These are phyloP conservation scores for Vigna nakashimae DNA, from an alignment of 306 rosid species.

Conservation along the genomic window DNA sequence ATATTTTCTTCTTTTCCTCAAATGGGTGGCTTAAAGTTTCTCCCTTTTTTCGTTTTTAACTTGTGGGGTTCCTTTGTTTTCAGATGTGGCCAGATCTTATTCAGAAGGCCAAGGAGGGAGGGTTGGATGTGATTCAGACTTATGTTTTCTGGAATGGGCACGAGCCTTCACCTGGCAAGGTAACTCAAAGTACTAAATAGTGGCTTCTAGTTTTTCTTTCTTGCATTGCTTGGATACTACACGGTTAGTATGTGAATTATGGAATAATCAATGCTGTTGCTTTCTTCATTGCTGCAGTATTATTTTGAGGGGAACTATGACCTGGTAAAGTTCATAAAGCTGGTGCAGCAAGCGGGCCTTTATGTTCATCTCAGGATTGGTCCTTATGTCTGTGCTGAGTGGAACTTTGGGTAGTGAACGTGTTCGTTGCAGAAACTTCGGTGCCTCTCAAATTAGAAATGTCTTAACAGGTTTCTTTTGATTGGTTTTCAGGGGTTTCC, in stretches of 20 bases:
- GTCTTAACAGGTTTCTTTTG: constrained; percentile 13
- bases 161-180: constrained; percentile 91
- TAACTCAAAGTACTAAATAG: constrained; percentile 46
- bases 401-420: constrained; percentile 92
- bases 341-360: constrained; percentile 93
- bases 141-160: constrained; percentile 99
- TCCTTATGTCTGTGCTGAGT: constrained; percentile 99
- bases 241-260: constrained; percentile 3
- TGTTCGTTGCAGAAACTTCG: constrained; percentile 5
- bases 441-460: constrained; percentile 36
- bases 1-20: constrained; percentile 38
- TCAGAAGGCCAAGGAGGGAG: constrained; percentile 97
- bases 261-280: constrained; percentile 10
- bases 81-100: constrained; percentile 99
- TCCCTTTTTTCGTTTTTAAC: constrained; percentile 34
- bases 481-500: constrained; percentile 80
- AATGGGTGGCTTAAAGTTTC: constrained; percentile 49
- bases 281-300: constrained; percentile 59
- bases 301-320: constrained; percentile 94
- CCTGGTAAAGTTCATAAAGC: constrained; percentile 88
- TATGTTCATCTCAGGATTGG: constrained; percentile 94
- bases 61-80: constrained; percentile 39
- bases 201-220: constrained; percentile 37
- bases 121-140: constrained; percentile 96
- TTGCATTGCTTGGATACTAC: constrained; percentile 24